Conservation (phyloP, 2,329 filamentous ascomycete species). For the Hymenoscyphus albidus region DNA sequence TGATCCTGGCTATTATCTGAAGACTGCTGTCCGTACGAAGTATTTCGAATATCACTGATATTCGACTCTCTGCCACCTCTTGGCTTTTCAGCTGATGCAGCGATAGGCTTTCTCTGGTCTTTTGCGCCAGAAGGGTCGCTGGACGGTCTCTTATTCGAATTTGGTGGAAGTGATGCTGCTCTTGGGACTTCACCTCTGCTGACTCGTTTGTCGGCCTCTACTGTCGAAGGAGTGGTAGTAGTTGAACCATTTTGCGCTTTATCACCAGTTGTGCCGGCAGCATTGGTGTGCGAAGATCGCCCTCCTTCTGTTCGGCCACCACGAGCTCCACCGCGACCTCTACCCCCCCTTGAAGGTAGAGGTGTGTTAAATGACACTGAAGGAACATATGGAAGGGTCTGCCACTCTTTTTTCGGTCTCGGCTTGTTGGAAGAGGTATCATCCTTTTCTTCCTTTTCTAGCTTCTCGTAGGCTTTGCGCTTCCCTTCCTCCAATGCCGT, state of each 20-base stretch:
- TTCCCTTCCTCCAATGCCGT: constrained; percentile 72
- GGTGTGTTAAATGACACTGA: constrained; percentile 85
- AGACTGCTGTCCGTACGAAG: constrained; percentile 33
- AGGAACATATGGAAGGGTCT: constrained; percentile 75
- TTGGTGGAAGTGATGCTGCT: constrained; percentile 33
- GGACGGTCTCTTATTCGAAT: constrained; percentile 24
- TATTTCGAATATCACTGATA: constrained; percentile 32
- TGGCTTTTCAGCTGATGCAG: constrained; percentile 26
- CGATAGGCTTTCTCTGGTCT: constrained; percentile 28
- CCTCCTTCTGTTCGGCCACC: constrained; percentile 38
- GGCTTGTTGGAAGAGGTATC: constrained; percentile 51
- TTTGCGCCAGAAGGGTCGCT: constrained; percentile 24
- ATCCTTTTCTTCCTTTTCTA: constrained; percentile 60
- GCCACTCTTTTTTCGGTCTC: constrained; percentile 78
- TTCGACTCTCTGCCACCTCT: constrained; percentile 26
- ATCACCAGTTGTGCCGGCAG: constrained; percentile 25
- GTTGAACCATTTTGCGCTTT: constrained; percentile 24
- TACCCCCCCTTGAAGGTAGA: constrained; percentile 59
- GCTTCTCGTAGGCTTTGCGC: constrained; percentile 65
- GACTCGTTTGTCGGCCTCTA: constrained; percentile 25
- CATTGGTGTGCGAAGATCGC: constrained; percentile 33
- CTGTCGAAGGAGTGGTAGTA: constrained; percentile 10
- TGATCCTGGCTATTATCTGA: constrained; percentile 18
- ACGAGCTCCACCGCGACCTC: constrained; percentile 42
- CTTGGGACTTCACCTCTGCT: constrained; percentile 22